Percentiles rank a stretch among this genome's conserved stretches.
These are phyloP conservation scores for Aspergillus luchuensis DNA, from an alignment of 2,329 filamentous ascomycete genomes.

Conservation along the genomic window DNA sequence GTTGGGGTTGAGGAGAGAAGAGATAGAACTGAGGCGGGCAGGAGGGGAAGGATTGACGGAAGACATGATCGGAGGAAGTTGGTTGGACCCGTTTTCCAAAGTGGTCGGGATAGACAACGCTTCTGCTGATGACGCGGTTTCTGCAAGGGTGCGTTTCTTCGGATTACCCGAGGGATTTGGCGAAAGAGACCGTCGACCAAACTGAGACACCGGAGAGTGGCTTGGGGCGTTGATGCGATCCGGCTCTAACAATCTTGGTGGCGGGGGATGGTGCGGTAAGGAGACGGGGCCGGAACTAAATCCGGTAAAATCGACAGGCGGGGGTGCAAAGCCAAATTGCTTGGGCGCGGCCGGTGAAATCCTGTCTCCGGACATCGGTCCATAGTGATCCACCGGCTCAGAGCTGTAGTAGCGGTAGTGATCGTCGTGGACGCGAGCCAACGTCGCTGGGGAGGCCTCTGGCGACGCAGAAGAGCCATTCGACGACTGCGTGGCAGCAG, in stretches of 20 bases:
- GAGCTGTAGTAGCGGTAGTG: slow-evolving; percentile 38
- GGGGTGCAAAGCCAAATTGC: slow-evolving; percentile 41
- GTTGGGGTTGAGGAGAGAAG: slow-evolving; percentile 67
- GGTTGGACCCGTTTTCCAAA: slow-evolving; percentile 39
- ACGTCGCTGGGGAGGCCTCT: slow-evolving; percentile 39
- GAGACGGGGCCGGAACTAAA: slow-evolving; percentile 41
- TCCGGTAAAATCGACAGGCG: slow-evolving; percentile 54
- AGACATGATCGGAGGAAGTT: slow-evolving; percentile 44
- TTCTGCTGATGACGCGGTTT: slow-evolving; percentile 33
- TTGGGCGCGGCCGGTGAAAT: slow-evolving; percentile 47
- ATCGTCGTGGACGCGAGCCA: slow-evolving; percentile 34
- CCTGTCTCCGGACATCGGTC: slow-evolving; percentile 41
- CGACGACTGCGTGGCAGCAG: slow-evolving; percentile 42
- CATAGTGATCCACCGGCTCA: slow-evolving; percentile 45
- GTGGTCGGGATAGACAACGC: slow-evolving; percentile 30
- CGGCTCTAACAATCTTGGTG: slow-evolving; percentile 35
- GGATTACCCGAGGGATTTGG: slow-evolving; percentile 33
- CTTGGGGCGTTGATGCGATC: slow-evolving; percentile 28
- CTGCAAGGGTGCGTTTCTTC: slow-evolving; percentile 42
- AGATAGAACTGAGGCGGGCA: slow-evolving; percentile 72
- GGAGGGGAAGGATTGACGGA: slow-evolving; percentile 40
- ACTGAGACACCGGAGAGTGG: slow-evolving; percentile 33
- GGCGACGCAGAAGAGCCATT: slow-evolving; percentile 47
- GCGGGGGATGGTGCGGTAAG: slow-evolving; percentile 34
- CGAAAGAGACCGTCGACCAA: slow-evolving; percentile 36